Conservation (phyloP, 2,329 filamentous ascomycete genomes). For the Fusarium lyarnte region DNA sequence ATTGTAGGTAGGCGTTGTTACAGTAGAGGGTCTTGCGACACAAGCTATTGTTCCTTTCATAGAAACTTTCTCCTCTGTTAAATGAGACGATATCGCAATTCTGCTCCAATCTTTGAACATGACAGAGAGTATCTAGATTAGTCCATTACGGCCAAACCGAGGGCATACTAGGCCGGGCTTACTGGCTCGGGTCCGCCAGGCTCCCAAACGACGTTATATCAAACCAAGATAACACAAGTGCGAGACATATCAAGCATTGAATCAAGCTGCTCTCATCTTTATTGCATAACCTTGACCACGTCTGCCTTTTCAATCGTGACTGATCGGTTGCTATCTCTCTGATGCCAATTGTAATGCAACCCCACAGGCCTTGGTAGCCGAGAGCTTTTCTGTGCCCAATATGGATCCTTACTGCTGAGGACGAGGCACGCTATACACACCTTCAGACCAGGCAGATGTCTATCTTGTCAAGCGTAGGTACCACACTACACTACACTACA, state of each 20-base stretch:
- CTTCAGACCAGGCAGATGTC: constrained; percentile 28
- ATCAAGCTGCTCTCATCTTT: not conserved
- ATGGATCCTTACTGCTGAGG: constrained; percentile 20
- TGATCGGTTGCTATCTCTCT: constrained; percentile 5
- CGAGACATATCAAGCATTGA: not conserved
- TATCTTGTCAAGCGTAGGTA: constrained; percentile 28
- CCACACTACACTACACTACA: not conserved
- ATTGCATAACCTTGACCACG: not conserved
- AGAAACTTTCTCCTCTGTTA: not conserved
- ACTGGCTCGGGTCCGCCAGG: constrained; percentile 8
- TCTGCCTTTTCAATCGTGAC: not conserved
- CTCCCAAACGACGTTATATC: constrained; percentile 1
- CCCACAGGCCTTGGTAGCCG: constrained; percentile 33
- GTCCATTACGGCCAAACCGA: constrained; percentile 9
- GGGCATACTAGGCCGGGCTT: not conserved
- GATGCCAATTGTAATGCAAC: constrained; percentile 9
- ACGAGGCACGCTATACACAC: constrained; percentile 14
- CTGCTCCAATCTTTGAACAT: not conserved
- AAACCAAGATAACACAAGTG: constrained; percentile 4
- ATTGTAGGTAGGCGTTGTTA: not conserved
- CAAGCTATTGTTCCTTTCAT: not conserved
- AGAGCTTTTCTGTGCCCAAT: constrained; percentile 34
- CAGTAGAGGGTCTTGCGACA: not conserved
- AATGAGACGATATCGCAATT: constrained; percentile 7
- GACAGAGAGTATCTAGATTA: constrained; percentile 11